These are phyloP conservation scores for Scheffersomyces insectosa DNA, from an alignment of 1,139 yeast genomes.

Conservation along the genomic window DNA sequence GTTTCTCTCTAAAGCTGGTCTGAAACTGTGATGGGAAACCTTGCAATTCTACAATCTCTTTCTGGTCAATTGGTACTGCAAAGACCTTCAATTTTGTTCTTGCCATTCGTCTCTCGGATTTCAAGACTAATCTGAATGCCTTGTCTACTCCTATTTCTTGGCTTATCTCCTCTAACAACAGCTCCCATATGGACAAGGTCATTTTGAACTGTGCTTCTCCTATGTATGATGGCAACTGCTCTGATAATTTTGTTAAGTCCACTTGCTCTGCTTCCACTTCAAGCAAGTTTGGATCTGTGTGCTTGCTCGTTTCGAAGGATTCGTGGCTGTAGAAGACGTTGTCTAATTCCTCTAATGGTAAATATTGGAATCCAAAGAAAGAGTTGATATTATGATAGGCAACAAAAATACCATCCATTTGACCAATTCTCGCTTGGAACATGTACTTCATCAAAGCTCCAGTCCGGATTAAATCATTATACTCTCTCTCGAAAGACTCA, in stretches of 20 bases:
- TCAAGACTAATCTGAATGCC: slow-evolving; percentile 34
- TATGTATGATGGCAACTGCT: slow-evolving; percentile 44
- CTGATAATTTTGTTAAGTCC: slow-evolving; percentile 24
- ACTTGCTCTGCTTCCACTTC: slow-evolving; percentile 6
- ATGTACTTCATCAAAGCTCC: slow-evolving; percentile 79
- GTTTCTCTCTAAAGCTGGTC: slow-evolving; percentile 22
- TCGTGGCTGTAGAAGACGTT: slow-evolving; percentile 30
- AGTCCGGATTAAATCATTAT: slow-evolving; percentile 70
- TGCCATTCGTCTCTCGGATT: slow-evolving; percentile 12
- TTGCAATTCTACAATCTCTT: slow-evolving; percentile 26
- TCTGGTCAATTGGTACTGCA: slow-evolving; percentile 34
- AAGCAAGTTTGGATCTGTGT: slow-evolving; percentile 39
- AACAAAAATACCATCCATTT: slow-evolving; percentile 94
- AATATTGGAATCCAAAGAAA: slow-evolving; percentile 87
- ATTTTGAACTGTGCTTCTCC: slow-evolving; percentile 75
- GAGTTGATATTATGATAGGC: slow-evolving; percentile 84
- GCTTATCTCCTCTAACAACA: slow-evolving; percentile 43
- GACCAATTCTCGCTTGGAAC: slow-evolving; percentile 90
- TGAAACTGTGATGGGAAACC: slow-evolving; percentile 17
- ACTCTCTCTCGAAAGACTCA: slow-evolving; percentile 82
- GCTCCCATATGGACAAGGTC: slow-evolving; percentile 59
- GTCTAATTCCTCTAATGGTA: slow-evolving; percentile 76
- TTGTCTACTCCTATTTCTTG: slow-evolving; percentile 25
- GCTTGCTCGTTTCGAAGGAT: slow-evolving; percentile 18
- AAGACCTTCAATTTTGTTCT: slow-evolving; percentile 23